Conservation (phyloP, 257 asterid species). For the Solanum gandarillasii region DNA sequence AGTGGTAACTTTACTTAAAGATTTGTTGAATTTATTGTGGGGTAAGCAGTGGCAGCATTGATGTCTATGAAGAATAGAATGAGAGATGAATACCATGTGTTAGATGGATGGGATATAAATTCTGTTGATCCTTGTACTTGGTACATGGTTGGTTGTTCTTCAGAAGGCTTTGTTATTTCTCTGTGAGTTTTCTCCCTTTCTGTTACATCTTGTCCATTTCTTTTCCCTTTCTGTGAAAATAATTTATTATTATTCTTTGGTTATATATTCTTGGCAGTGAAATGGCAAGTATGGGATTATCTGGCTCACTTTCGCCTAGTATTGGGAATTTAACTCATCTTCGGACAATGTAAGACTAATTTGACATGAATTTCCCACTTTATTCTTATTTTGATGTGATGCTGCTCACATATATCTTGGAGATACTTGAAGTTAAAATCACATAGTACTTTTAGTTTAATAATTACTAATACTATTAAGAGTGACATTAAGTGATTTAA, state of each 20-base stretch:
- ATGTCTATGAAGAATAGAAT: constrained; percentile 73
- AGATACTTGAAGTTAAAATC: neutral
- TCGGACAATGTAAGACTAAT: constrained; percentile 33
- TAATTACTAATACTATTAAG: neutral
- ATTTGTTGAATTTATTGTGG: neutral
- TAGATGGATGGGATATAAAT: constrained; percentile 95
- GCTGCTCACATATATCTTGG: neutral
- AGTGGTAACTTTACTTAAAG: neutral
- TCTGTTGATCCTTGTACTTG: constrained; percentile 98
- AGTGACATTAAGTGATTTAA: neutral
- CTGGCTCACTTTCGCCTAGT: constrained; percentile 71
- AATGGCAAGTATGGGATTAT: constrained; percentile 71
- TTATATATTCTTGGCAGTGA: constrained; percentile 36
- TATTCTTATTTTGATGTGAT: neutral
- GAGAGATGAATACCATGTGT: constrained; percentile 51
- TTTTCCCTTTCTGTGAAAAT: neutral
- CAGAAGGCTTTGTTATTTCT: constrained; percentile 74
- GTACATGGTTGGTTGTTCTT: constrained; percentile 87
- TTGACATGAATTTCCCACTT: neutral
- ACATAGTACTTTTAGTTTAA: neutral
- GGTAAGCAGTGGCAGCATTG: constrained; percentile 69
- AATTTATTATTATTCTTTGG: neutral
- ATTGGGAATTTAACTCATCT: constrained; percentile 77
- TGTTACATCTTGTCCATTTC: neutral
- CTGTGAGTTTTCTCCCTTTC: constrained; percentile 35